Base-by-base conservation (phyloP, 768 basidiomycete genomes). In the Calvatia gigantea region DNA sequence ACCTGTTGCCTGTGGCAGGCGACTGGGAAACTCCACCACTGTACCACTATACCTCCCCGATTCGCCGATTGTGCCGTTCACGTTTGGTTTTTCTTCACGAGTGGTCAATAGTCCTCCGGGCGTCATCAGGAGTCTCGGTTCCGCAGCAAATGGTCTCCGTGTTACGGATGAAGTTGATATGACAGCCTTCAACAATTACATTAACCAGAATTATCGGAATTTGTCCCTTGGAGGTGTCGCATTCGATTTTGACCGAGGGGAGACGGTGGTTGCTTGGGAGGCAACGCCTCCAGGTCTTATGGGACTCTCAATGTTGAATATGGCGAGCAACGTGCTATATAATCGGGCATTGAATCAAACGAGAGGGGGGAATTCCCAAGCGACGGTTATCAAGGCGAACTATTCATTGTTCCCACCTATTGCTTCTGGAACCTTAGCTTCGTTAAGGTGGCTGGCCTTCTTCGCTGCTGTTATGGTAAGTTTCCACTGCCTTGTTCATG, bases 381-480 rank as follows among this genome's bases (percentile, higher is more conserved):
- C 83, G 0, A 75, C 74, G n/a, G 67, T 86, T 15, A 88, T 91
- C 55, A 63, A 68, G 39, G 78, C 85, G 1, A 78, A 72, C 51
- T 90, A 82, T 66, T 72, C 79, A 39, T 66, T 69, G 25, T 84
- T 91, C 65, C 85, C 87, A 7, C 73, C 72, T 6, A 67, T 81
- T n/a, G 75, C 74, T 38, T 75, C 74, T 7, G 80, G 79, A 6
- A 84, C 84, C 2, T 71, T 88, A 15, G 67, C 78, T 7, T 83
- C 83, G 9, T 67, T 92, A 67, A 86, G 83, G 66, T 91, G 90
- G 89, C 67, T 84, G 15, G 81, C 78, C 5, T 91, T 91, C 71
- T 91, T 86, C 65, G 84, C 83, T 19, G 84, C 82, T 31, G 75
- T 79, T 1, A 87, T 90, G 86, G 88, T 88, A 56, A 37, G 79